Conservation (phyloP, 179 eudicot genomes). For the Amaranthus tricolor region DNA sequence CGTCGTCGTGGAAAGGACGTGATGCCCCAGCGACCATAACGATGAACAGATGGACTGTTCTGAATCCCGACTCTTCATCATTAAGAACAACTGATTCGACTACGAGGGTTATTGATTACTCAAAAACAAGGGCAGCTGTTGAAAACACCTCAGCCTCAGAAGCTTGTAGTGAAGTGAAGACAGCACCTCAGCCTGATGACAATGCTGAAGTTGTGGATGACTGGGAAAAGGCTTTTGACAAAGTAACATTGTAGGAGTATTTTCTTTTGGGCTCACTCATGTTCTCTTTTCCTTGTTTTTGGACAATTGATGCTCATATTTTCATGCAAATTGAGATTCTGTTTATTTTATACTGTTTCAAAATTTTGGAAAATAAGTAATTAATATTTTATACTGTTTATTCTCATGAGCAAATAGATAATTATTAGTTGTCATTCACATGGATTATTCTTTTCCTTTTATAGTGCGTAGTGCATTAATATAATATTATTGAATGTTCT, state of each 20-base stretch:
- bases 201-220: conserved; percentile 59
- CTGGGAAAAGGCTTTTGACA: conserved; percentile 81
- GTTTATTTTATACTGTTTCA: too few relatives aligned
- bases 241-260: conserved; percentile 11
- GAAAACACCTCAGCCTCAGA: conserved; percentile 5
- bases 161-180: conserved; percentile 20
- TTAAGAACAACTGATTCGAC: conserved; percentile 31
- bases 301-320: not conserved
- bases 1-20: conserved; percentile 41
- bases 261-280: not conserved
- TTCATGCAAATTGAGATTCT: too few relatives aligned
- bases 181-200: conserved; percentile 16
- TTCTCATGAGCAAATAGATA: too few relatives aligned
- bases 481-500: too few relatives aligned
- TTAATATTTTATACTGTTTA: too few relatives aligned
- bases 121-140: conserved; percentile 24
- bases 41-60: conserved; percentile 71
- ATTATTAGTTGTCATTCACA: too few relatives aligned
- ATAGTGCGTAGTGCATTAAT: too few relatives aligned
- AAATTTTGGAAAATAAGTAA: too few relatives aligned
- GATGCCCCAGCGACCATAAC: conserved; percentile 49
- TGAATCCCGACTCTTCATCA: conserved; percentile 42
- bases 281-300: not conserved
- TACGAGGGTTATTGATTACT: conserved; percentile 21
- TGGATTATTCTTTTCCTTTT: too few relatives aligned